Evolutionary conservation across 1,284 basidiomycete genomes (phyloP), one percentile per base, ranked within the genome.

Genomic region (Ustilago curta): DNA sequence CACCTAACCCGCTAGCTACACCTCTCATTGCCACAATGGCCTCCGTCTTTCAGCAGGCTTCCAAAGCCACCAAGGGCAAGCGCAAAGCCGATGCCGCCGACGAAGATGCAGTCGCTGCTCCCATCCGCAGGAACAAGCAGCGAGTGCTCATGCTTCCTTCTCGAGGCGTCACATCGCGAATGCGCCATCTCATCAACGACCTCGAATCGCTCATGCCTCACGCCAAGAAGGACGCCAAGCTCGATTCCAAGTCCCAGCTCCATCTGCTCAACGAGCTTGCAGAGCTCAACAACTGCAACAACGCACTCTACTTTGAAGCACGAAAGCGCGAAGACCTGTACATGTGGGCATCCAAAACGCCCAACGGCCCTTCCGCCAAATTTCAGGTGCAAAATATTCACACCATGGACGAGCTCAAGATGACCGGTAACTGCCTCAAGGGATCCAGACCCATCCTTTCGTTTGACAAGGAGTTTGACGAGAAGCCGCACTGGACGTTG

Each of bases 361-460:
- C 97, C 21, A 99, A 99, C 84, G 97, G 97, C 2, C 97, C 97
- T 8, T 94, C 92, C 78, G 91, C 96, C 85, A 98, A 98, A 86
- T 90, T 98, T 88, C 96, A 98, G 83, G 94, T 98, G 21, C 95
- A 98, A 86, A 99, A 99, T 86, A 89, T 97, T 62, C 97, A 99
- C 86, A 99, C 97, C 43, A 99, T 99, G 97, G 97, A 99, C 87
- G 97, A 99, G 86, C 89, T 99, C 79, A 99, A 99, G 87, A 94
- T 99, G 95, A 97, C 95, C 4, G 97, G 97, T 25, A 99, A 99
- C 86, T 99, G 97, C 86, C 87, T 99, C 78, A 97, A 97, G 87
- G 97, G 97, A 16, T 93, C 92, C 77, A 88, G 97, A 59, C 96
- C 95, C 1, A 87, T 99, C 58, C 87, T 98, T 70, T 93, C 92